phyloP scores from a whole-genome alignment of 2,329 filamentous ascomycete species.

The Rhinocladiella mackenziei region DNA sequence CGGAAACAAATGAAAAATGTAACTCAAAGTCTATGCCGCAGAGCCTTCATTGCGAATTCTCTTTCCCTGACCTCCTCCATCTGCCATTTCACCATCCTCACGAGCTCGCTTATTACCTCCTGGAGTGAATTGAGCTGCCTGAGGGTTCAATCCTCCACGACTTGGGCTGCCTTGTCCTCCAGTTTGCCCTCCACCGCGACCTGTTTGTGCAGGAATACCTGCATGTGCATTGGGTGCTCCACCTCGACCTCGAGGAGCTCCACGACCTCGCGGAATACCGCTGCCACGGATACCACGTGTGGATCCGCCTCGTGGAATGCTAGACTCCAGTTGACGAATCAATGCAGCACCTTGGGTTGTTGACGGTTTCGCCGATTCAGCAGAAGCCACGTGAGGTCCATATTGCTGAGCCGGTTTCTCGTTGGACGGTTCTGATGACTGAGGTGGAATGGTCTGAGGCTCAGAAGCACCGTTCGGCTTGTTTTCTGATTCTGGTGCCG shows the following conservation, averaged over 20 bases:
- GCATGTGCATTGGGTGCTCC: conserved; percentile 37
- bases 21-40: conserved; percentile 5
- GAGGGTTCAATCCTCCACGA: conserved; percentile 46
- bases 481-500: conserved; percentile 6
- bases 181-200: too few relatives aligned
- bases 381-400: conserved; percentile 3
- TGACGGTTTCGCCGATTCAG: conserved; percentile 16
- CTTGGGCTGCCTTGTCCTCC: conserved; percentile 23
- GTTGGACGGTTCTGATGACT: conserved; percentile 5
- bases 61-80: conserved; percentile 23
- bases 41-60: conserved; percentile 24
- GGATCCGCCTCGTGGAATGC: conserved; percentile 23
- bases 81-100: conserved; percentile 43
- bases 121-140: conserved; percentile 54
- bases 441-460: conserved; percentile 8
- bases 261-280: conserved; percentile 42
- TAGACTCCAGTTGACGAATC: conserved; percentile 23
- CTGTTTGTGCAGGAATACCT: conserved; percentile 33
- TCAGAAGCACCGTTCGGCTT: conserved; percentile 21
- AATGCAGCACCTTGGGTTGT: conserved; percentile 20
- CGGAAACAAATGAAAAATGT: too few relatives aligned
- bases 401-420: not conserved
- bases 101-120: conserved; percentile 55
- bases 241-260: conserved; percentile 37
- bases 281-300: conserved; percentile 35